Base-by-base conservation (phyloP, 2,329 filamentous ascomycete genomes). In the Colletotrichum sansevieriae region DNA sequence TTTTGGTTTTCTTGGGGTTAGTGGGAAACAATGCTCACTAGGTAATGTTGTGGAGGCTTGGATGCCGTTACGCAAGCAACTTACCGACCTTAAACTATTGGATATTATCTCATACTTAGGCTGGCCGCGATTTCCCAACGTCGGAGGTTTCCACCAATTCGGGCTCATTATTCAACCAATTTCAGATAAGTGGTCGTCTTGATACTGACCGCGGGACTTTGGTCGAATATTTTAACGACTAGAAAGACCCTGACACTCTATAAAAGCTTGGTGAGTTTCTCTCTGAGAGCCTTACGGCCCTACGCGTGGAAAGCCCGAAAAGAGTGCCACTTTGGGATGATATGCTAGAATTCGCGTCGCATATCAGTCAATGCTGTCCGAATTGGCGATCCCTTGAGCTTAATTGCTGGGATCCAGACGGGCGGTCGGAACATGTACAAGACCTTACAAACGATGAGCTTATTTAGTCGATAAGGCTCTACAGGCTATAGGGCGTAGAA, bases 21-120 rank as follows among this genome's bases (percentile, higher is more conserved):
- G 22, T 10, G 3, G 22, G 4, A 58, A 29, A 22, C 3, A 15
- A 12, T 51, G 22, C 22, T 3, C 22, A 13, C 61, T 51, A 13
- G 51, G 29, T 15, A 29, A 57, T 5, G 43, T 33, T 18, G 29
- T 57, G n/a, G 52, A 63, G 9, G 61, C 61, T 3, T 20, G 57
- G 9, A 8, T 18, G 10, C 61, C 61, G 13, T 7, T 63, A 29
- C 15, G 3, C 29, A 1, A 51, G 41, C 1, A 13, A 9, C 47
- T 15, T 29, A 6, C 25, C 4, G 25, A 6, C 25, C 5, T 29
- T 1, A 29, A 29, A 29, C 25, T 29, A 7, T 18, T 18, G 18
- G 18, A 18, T 6, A 5, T 29, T 29, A 29, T 29, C 25, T 5
- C 25, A 6, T 7, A 7, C 25, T 6, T 29, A 29, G 25, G 25